Evolutionary conservation across 257 asterid genomes (phyloP).

Genomic region (Solanum microdontum): DNA sequence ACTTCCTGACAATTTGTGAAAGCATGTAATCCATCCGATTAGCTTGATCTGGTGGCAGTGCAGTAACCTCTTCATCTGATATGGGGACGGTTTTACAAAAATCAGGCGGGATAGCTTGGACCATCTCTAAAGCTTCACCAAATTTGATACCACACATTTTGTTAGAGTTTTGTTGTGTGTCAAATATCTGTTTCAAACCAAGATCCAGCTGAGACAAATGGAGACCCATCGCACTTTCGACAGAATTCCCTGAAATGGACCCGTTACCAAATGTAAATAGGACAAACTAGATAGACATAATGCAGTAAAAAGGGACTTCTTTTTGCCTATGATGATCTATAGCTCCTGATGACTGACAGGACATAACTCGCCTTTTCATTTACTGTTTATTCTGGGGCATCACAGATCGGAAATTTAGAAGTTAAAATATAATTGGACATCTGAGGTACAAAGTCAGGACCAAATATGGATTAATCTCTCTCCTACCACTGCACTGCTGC

Average conservation of each 20-base stretch:
- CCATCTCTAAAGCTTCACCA: slow-evolving; percentile 50
- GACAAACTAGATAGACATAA: not conserved
- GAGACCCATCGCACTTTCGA: slow-evolving; percentile 6
- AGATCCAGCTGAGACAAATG: slow-evolving; percentile 22
- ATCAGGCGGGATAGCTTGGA: slow-evolving; percentile 28
- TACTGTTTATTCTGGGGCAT: not conserved
- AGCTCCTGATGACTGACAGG: not conserved
- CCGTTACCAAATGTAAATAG: not conserved
- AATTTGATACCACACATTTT: slow-evolving; percentile 30
- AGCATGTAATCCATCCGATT: slow-evolving; percentile 30
- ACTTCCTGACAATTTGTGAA: slow-evolving; percentile 35
- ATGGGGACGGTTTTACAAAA: slow-evolving; percentile 16
- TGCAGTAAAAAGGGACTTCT: not conserved
- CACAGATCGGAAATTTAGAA: not conserved
- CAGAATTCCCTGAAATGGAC: slow-evolving; percentile 41
- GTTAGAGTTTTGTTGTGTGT: slow-evolving; percentile 27
- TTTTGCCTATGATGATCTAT: not conserved
- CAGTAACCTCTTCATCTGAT: slow-evolving; percentile 21
- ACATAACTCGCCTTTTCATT: not conserved
- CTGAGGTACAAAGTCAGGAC: not conserved
- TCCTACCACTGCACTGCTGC: not conserved
- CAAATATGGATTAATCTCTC: not conserved
- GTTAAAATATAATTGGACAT: not conserved
- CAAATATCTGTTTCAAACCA: slow-evolving; percentile 60
- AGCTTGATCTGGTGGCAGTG: slow-evolving; percentile 5